A percentile compares a stretch with the other conserved stretches of the same genome.
Evolutionary conservation across 2,329 filamentous ascomycete species (phyloP).

Genomic region (Didymella arachidicola): DNA sequence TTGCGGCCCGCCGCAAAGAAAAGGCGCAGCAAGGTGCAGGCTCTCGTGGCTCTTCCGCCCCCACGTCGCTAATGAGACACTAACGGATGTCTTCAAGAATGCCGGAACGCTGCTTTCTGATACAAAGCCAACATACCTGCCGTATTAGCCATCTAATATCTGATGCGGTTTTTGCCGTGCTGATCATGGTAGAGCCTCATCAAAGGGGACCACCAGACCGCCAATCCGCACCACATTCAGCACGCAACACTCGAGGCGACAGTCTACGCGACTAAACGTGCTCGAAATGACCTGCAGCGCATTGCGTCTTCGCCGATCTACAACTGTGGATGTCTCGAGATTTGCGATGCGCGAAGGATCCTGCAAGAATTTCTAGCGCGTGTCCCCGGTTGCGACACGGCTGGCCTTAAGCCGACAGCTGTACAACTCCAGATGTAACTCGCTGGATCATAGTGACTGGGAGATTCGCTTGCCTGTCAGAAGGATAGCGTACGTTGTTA

Average conservation of each 20-base stretch:
- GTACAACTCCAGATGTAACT: conserved; percentile 1
- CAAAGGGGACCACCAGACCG: conserved; percentile 4
- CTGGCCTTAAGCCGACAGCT: not conserved
- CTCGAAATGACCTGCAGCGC: not conserved
- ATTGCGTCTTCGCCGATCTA: conserved; percentile 1
- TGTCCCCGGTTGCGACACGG: conserved; percentile 4
- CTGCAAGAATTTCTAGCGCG: conserved; percentile 4
- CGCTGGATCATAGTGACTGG: not conserved
- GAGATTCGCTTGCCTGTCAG: conserved; percentile 11
- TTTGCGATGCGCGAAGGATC: conserved; percentile 13
- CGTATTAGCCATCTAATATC: not conserved
- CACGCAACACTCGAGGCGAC: not conserved
- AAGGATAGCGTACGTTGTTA: conserved; percentile 7
- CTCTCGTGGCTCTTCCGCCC: conserved; percentile 6
- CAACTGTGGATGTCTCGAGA: conserved; percentile 1
- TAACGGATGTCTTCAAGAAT: not conserved
- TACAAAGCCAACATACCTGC: not conserved
- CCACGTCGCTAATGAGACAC: not conserved
- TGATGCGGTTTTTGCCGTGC: conserved; percentile 1
- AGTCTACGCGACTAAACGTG: not conserved
- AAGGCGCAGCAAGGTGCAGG: conserved; percentile 5
- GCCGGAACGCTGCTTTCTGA: not conserved
- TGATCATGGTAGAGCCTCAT: conserved; percentile 11
- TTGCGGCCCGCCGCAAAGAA: not conserved
- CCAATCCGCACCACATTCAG: conserved; percentile 5